Percentiles rank a stretch among this genome's conserved stretches.
These are phyloP conservation scores for Suhomyces kilbournensis DNA, from an alignment of 805 yeast genomes.

Conservation along the genomic window DNA sequence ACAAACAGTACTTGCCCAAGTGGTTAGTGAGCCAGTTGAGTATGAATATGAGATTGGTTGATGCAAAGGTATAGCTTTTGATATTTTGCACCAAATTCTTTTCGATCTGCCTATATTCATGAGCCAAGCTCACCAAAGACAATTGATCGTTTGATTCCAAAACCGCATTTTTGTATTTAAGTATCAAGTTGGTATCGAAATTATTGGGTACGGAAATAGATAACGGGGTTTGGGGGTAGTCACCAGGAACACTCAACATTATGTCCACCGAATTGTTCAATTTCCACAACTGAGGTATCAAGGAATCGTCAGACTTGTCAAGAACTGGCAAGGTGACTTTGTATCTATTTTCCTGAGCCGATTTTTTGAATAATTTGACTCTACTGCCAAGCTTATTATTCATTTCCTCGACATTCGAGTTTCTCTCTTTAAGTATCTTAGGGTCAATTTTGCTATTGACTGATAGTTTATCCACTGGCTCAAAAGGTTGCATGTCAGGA, in stretches of 20 bases:
- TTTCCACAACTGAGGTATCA: conserved; percentile 30
- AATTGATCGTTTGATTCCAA: conserved; percentile 7
- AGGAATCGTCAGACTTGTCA: not conserved
- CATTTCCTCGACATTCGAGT: conserved; percentile 23
- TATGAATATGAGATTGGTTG: conserved; percentile 19
- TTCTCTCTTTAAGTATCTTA: conserved; percentile 10
- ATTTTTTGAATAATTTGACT: conserved; percentile 13
- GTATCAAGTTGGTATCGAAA: conserved; percentile 28
- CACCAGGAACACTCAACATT: conserved; percentile 29
- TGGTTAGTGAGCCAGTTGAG: conserved; percentile 34
- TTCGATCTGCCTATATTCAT: conserved; percentile 26
- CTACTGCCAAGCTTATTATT: conserved; percentile 22
- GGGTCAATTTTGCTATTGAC: not conserved
- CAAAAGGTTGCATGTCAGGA: not conserved
- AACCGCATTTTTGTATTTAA: conserved; percentile 16
- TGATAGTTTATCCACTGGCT: not conserved
- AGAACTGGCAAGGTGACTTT: conserved; percentile 31
- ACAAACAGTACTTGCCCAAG: conserved; percentile 17
- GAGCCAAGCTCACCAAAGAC: conserved; percentile 15
- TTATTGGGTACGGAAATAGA: conserved; percentile 25
- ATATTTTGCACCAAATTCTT: conserved; percentile 25
- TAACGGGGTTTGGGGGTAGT: conserved; percentile 28
- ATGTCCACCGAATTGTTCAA: conserved; percentile 25
- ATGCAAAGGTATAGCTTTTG: conserved; percentile 12
- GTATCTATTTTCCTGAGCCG: conserved; percentile 23